These are phyloP conservation scores for Elsinoe fawcettii DNA, from an alignment of 2,329 filamentous ascomycete species.

Conservation along the genomic window DNA sequence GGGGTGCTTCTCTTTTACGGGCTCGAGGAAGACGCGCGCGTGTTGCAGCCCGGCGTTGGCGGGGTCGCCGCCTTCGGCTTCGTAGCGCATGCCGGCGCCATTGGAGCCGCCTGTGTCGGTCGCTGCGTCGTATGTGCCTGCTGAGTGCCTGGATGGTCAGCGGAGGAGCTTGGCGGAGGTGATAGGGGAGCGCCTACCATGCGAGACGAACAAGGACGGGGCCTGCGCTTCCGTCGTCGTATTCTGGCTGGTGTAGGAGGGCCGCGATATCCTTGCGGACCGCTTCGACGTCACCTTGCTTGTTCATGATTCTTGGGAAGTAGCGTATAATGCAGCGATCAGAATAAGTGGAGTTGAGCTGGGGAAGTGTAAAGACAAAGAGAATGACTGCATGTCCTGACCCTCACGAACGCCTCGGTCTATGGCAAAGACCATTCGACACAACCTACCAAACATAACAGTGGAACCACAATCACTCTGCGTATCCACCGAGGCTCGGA, in stretches of 20 bases:
- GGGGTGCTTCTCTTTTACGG: slow-evolving; percentile 50
- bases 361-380: slow-evolving; percentile 6
- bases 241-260: slow-evolving; percentile 45
- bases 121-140: slow-evolving; percentile 53
- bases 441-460: neutral
- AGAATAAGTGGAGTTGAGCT: neutral
- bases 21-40: slow-evolving; percentile 56
- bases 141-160: slow-evolving; percentile 45
- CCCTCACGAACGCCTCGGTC: neutral
- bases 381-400: slow-evolving; percentile 2
- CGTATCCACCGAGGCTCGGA: neutral
- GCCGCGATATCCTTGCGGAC: slow-evolving; percentile 22
- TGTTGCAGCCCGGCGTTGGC: slow-evolving; percentile 58
- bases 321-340: neutral
- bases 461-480: slow-evolving; percentile 2
- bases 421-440: neutral
- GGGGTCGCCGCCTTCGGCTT: slow-evolving; percentile 56
- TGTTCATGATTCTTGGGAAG: slow-evolving; percentile 13
- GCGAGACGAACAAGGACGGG: slow-evolving; percentile 57
- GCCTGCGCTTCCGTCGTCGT: slow-evolving; percentile 58
- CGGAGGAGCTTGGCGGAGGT: neutral
- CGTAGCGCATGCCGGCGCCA: slow-evolving; percentile 59
- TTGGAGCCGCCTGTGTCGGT: slow-evolving; percentile 57
- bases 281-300: slow-evolving; percentile 21
- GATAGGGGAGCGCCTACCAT: slow-evolving; percentile 38